Conservation (phyloP, 345 rosid species). For the Citropsis articulata region DNA sequence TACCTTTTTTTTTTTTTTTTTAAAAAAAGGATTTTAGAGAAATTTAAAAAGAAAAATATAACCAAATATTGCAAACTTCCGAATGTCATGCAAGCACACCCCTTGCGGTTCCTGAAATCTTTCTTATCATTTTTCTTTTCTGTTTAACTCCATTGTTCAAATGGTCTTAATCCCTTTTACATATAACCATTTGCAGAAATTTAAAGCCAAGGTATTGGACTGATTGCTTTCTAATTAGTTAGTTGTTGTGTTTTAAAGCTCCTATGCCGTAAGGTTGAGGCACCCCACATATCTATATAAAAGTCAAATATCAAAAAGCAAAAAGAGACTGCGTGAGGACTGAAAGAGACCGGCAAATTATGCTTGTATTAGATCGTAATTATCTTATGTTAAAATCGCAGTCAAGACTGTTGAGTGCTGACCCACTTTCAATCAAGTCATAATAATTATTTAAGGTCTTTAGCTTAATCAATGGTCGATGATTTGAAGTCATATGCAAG, state of each 20-base stretch:
- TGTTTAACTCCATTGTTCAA: neutral
- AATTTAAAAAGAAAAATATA: no score
- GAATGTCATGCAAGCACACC: neutral
- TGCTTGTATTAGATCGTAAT: no score
- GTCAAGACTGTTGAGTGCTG: neutral
- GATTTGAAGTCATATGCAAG: neutral
- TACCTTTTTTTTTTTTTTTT: no score
- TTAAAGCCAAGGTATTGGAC: neutral
- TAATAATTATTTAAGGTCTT: neutral
- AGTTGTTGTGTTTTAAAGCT: neutral
- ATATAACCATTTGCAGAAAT: neutral
- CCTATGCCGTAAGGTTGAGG: neutral
- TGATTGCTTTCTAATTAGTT: neutral
- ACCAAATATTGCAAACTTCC: neutral
- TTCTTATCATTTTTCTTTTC: no score
- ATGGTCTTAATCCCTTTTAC: neutral
- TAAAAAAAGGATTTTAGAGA: neutral
- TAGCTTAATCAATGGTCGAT: neutral
- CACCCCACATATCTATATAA: neutral
- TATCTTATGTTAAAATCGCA: neutral
- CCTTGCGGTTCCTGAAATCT: neutral
- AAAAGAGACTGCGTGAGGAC: neutral
- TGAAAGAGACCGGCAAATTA: neutral
- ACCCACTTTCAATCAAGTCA: neutral
- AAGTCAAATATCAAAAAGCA: conserved; percentile 1